Base-by-base conservation (phyloP, 495 filamentous ascomycete species). In the Aspergillus egyptiacus region DNA sequence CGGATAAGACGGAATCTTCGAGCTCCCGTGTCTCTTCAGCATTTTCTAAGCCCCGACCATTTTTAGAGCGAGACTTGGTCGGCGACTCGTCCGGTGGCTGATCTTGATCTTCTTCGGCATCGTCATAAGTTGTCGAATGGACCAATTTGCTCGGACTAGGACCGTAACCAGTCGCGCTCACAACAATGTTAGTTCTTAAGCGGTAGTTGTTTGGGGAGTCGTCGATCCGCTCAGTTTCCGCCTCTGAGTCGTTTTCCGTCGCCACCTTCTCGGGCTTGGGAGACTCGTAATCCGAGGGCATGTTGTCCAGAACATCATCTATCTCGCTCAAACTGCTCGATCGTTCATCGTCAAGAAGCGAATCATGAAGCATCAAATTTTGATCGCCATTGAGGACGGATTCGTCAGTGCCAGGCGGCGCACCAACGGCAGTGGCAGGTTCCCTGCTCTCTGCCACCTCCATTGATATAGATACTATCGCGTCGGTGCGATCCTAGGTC, bases 141-240 rank as follows among this genome's bases (percentile, higher is more conserved):
- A 67, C 70, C 27, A 86, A 74, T 67, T 85, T 87, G 70, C 82
- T 86, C 28, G 83, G 81, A 56, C 80, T 85, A 38, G 73, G 77
- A 40, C 81, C 79, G 44, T 75, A 78, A 53, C 48, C 60, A 56
- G 60, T 65, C 38, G 63, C 65, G 56, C 56, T 77, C 15, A 86
- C 54, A 6, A 82, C 73, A 38, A 88, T 83, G 64, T 85, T 78
- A 56, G 74, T 73, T 52, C 76, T 74, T 24, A 66, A 62, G 56
- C 75, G 76, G 55, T 73, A 68, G 53, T 91, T 89, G 48, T 86
- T 81, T 17, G 93, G 94, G n/a, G 91, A 91, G 60, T 87, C 82
- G 55, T 94, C 91, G 57, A 97, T 76, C 42, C 94, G 82, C 70
- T 97, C 94, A 6, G 93, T 98, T 71, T 96, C 93, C 22, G 94